These are phyloP conservation scores for Citrullus mucosospermus DNA, from an alignment of 306 rosid genomes.

Conservation along the genomic window DNA sequence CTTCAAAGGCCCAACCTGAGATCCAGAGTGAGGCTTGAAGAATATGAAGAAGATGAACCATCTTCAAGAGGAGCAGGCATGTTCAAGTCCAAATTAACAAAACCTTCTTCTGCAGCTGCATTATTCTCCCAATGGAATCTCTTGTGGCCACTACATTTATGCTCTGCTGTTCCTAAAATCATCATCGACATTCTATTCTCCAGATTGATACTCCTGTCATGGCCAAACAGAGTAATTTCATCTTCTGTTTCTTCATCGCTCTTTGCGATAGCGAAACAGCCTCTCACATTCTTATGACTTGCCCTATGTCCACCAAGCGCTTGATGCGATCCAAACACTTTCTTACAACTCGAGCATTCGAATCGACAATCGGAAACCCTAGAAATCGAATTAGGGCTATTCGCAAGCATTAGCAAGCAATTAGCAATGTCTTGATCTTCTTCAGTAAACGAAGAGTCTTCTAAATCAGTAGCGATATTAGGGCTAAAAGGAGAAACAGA, in stretches of 20 bases:
- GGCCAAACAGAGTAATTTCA: neutral
- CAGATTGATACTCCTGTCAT: neutral
- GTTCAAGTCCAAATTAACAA: conserved; percentile 34
- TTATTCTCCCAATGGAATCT: conserved; percentile 59
- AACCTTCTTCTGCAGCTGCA: neutral
- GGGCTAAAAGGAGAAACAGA: neutral
- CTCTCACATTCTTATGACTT: conserved; percentile 59
- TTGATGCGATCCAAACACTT: conserved; percentile 66
- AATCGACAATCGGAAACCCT: conserved; percentile 14
- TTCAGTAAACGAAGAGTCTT: conserved; percentile 4
- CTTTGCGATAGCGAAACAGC: conserved; percentile 45
- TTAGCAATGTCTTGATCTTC: conserved; percentile 57
- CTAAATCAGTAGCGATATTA: too few relatives aligned
- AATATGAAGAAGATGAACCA: conserved; percentile 14
- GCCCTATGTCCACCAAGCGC: conserved; percentile 79
- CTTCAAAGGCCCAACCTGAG: conserved; percentile 52
- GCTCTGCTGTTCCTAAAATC: conserved; percentile 18
- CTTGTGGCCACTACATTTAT: conserved; percentile 50
- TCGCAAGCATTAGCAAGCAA: conserved; percentile 41
- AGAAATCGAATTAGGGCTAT: neutral
- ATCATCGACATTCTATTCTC: conserved; percentile 8
- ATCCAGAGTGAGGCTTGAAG: conserved; percentile 36
- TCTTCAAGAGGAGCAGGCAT: conserved; percentile 32
- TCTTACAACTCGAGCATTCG: conserved; percentile 71
- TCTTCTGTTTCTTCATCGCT: conserved; percentile 7